These are phyloP conservation scores for Xylaria sp. DNA, from an alignment of 2,329 filamentous ascomycete species.

Conservation along the genomic window DNA sequence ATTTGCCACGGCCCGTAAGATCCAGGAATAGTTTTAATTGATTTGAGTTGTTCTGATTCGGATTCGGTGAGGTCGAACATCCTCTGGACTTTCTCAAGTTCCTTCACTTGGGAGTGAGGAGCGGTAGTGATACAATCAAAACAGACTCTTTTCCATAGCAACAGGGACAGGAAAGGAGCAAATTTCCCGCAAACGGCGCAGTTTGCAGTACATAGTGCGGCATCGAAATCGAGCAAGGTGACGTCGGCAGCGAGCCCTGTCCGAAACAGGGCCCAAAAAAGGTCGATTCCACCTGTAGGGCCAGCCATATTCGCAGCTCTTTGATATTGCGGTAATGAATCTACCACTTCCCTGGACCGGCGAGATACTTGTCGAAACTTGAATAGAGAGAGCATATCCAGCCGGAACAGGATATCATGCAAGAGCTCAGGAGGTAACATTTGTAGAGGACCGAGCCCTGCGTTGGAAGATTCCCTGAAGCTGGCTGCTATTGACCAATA, in stretches of 20 bases:
- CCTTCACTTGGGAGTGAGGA: conserved; percentile 5
- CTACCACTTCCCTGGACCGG: conserved; percentile 40
- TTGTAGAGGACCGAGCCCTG: conserved; percentile 45
- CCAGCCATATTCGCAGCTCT: conserved; percentile 21
- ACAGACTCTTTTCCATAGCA: conserved; percentile 16
- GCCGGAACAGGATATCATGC: conserved; percentile 42
- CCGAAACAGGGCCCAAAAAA: conserved; percentile 48
- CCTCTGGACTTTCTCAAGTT: neutral
- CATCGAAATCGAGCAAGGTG: conserved; percentile 43
- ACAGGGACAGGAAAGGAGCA: conserved; percentile 19
- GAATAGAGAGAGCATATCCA: conserved; percentile 52
- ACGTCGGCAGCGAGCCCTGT: conserved; percentile 43
- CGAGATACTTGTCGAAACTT: conserved; percentile 48
- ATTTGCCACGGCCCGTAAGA: no score
- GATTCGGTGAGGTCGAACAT: conserved; percentile 1
- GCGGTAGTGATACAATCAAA: neutral
- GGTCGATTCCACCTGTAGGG: conserved; percentile 41
- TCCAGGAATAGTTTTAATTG: conserved; percentile 42
- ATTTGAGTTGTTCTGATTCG: conserved; percentile 31
- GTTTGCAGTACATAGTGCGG: conserved; percentile 43
- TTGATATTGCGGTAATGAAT: conserved; percentile 45
- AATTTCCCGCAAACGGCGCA: conserved; percentile 13
- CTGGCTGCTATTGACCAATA: conserved; percentile 46
- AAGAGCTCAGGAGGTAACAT: conserved; percentile 50
- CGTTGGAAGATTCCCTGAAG: conserved; percentile 41